A percentile compares a stretch with the other conserved stretches of the same genome.
These are phyloP conservation scores for Chlamydomonas sphaeroides DNA, from an alignment of 139 green algal species.

Conservation along the genomic window DNA sequence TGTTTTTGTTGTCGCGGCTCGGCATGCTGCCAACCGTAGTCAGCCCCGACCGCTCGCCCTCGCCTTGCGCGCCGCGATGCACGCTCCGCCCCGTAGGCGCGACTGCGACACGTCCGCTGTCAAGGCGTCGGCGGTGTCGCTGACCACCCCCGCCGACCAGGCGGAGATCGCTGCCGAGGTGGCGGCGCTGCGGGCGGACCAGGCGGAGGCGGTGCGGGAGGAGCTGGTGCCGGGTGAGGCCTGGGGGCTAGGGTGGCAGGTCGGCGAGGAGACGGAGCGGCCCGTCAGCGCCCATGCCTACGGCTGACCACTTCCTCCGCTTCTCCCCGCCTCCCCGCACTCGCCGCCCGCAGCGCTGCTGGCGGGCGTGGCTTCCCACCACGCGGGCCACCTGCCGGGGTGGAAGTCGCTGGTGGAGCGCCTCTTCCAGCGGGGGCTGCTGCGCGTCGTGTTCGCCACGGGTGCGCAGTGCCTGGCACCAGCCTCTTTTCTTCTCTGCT, in stretches of 20 bases:
- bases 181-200: conserved; percentile 53
- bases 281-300: too few species aligned
- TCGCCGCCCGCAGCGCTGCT: conserved; percentile 60
- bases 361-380: conserved; percentile 84
- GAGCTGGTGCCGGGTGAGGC: conserved; percentile 53
- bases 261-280: neutral
- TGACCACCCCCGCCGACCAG: conserved; percentile 65
- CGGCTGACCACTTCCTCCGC: neutral
- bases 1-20: too few species aligned
- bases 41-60: neutral
- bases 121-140: conserved; percentile 16
- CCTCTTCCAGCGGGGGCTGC: conserved; percentile 82
- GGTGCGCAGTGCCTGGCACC: too few species aligned
- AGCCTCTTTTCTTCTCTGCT: too few species aligned
- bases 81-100: neutral
- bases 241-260: neutral
- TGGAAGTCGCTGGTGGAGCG: conserved; percentile 94
- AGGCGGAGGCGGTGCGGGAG: conserved; percentile 83
- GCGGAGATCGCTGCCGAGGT: conserved; percentile 68
- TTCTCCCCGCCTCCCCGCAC: neutral
- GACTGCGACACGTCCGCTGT: conserved; percentile 76
- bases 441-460: conserved; percentile 95
- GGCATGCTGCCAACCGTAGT: too few species aligned
- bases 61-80: neutral
- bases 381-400: conserved; percentile 91